Base-by-base conservation (phyloP, 805 yeast species). In the Candida glaebosa region DNA sequence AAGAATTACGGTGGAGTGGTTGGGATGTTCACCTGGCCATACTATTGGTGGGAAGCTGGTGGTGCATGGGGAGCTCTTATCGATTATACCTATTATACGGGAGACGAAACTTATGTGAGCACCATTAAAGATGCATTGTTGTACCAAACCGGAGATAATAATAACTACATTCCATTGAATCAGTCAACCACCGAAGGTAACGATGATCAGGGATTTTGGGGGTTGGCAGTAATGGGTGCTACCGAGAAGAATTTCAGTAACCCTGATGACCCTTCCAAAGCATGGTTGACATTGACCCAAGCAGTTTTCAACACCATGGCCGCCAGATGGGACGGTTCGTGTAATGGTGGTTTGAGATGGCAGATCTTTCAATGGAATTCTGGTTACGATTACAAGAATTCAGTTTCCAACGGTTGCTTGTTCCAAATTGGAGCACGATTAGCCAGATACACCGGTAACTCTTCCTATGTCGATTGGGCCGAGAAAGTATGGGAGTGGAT, bases 41-140 rank as follows among this genome's bases (percentile, higher is more conserved):
- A 91, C 72, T 91, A 91, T 73, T 91, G 98, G 99, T 90, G 97
- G 97, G 88, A 89, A 67, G 96, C 97, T 7, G 98, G 98, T 50
- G 95, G 90, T 46, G 96, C 91, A 2, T 88, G 89, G 87, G 96
- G 96, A 6, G 73, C 85, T 15, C 68, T 91, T 74, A 57, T 91
- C 34, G 96, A 89, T 60, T 84, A 85, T 62, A 75, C 87, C 67
- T 81, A 59, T 50, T 82, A 73, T 58, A 78, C 87, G 60, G 76
- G 82, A 30, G 84, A 90, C 59, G 76, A 75, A 48, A 78, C 90
- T 1, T 86, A 79, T 52, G 83, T 75, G 34, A 70, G 72, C 9
- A 43, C 74, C 28, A 73, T 87, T 41, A 73, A 76, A 52, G 67
- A 73, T 28, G 85, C 95, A 2, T 60, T 91, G 52, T 56, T 77